Base-by-base conservation (phyloP, 352 stramenopile genomes). In the Pythium sp. region DNA sequence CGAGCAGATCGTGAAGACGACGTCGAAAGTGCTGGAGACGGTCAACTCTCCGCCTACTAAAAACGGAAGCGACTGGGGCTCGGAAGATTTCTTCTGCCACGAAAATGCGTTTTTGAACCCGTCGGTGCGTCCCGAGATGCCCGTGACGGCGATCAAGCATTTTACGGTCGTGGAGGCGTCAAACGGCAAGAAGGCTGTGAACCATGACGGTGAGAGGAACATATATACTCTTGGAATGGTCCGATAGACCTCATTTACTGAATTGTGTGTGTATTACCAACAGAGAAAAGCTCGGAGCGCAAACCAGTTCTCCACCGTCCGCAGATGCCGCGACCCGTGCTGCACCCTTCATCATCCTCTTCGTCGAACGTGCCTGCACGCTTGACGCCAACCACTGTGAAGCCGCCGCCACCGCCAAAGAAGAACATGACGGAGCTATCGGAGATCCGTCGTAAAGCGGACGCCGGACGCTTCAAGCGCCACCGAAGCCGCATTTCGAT, bases 401-500 rank as follows among this genome's bases (percentile, higher is more conserved):
- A 84, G 63, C 65, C 68, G 28, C 74, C 76, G 0, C 72, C 81
- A n/a, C 76, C 70, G n/a, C 81, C 81, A 24, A 88, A 87, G 72
- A 93, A 92, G 36, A 70, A 88, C 64, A 80, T 86, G 54, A 87
- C 84, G 24, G 62, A 94, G 47, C 79, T 91, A 63, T 92, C 86
- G 5, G 86, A 94, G 69, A 94, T 95, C 63, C 84, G 87, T 57
- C 85, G 86, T 22, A 93, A 95, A 65, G 87, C 87, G 6, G 87
- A 95, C 61, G 85, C 84, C 0, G 87, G 87, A 2, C 77, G 87
- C 0, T 95, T 95, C 63, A 95, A 95, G 74, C 78, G 87, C 41
- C 84, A 95, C 67, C 79, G 87, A 9, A 94, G 78, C 57, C 87
- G 87, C 36, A 95, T 95, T 58, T 95, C 87, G 5, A 91, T 95